phyloP scores from a whole-genome alignment of 2,329 filamentous ascomycete genomes.

The Exophiala lecanii-corni region DNA sequence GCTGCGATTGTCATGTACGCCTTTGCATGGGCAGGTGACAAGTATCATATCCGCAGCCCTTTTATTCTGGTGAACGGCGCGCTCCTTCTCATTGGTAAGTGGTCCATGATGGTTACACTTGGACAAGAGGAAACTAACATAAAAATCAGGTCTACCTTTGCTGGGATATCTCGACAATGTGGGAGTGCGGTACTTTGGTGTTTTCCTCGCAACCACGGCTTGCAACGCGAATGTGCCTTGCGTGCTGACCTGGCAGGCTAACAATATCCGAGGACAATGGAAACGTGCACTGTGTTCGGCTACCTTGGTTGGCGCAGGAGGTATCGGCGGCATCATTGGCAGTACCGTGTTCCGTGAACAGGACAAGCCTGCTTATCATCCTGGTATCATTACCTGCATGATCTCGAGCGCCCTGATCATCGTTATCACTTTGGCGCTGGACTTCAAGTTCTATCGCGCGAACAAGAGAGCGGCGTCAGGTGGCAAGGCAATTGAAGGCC shows the following conservation, averaged over 20 bases:
- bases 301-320: slow-evolving; percentile 36
- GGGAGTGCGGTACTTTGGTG: slow-evolving; percentile 64
- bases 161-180: slow-evolving; percentile 61
- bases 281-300: slow-evolving; percentile 60
- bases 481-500: slow-evolving; percentile 22
- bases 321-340: slow-evolving; percentile 72
- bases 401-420: slow-evolving; percentile 23
- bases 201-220: slow-evolving; percentile 71
- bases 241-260: slow-evolving; percentile 74
- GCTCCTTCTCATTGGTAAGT: slow-evolving; percentile 19
- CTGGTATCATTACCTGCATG: slow-evolving; percentile 26
- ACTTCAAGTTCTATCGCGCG: slow-evolving; percentile 24
- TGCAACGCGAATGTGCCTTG: slow-evolving; percentile 73
- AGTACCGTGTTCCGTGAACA: slow-evolving; percentile 62
- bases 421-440: slow-evolving; percentile 23
- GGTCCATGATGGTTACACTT: too few species aligned
- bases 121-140: too few species aligned
- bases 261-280: slow-evolving; percentile 86
- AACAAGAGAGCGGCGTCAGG: slow-evolving; percentile 24
- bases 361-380: slow-evolving; percentile 34
- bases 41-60: slow-evolving; percentile 65
- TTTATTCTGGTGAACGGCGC: slow-evolving; percentile 60
- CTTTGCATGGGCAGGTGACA: slow-evolving; percentile 67
- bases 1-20: slow-evolving; percentile 62
- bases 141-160: slow-evolving; percentile 65